Base-by-base conservation (phyloP, 768 basidiomycete genomes). In the Boletellus ananas region DNA sequence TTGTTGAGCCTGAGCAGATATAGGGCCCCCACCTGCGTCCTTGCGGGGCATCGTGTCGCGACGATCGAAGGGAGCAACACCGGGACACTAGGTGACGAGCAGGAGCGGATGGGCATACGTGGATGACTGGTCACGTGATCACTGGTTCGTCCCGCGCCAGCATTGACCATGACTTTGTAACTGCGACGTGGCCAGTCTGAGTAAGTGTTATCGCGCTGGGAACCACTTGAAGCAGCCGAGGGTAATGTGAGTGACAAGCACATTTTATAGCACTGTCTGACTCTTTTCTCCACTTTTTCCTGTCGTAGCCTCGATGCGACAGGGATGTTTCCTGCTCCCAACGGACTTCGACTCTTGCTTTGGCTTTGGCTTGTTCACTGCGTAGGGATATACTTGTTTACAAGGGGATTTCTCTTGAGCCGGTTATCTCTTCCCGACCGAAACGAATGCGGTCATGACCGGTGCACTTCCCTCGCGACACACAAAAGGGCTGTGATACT, bases 331-430 rank as follows among this genome's bases (percentile, higher is more conserved):
- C 12, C 45, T 21, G 47, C 54, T 31, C 12, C 45, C 20, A 49
- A 45, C 38, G 58, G 41, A 49, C 46, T 55, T 3, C 41, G 33
- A 38, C 59, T 80, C 29, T 63, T 87, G 13, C 50, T 79, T 45
- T 85, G 82, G 79, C 70, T 93, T 20, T 74, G 77, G 50, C 68
- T 82, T 41, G 65, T 89, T 23, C 94, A 97, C 58, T 59, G 84
- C 39, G 75, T 83, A 23, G 92, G 87, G 13, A 82, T 98, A 23
- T 90, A 88, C 66, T 81, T 95, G 47, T 98, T 96, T 70, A 90
- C 89, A 0, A 78, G 84, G 20, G 96, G 96, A 9, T 99, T 97
- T 68, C 83, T 99, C 25, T 77, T 98, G 47, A 88, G 85, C 23
- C 82, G 95, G 17, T 42, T 69, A 8, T 61, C 68, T 42, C 66